phyloP scores from a whole-genome alignment of 305 asterid species.

The Ajuga reptans region DNA sequence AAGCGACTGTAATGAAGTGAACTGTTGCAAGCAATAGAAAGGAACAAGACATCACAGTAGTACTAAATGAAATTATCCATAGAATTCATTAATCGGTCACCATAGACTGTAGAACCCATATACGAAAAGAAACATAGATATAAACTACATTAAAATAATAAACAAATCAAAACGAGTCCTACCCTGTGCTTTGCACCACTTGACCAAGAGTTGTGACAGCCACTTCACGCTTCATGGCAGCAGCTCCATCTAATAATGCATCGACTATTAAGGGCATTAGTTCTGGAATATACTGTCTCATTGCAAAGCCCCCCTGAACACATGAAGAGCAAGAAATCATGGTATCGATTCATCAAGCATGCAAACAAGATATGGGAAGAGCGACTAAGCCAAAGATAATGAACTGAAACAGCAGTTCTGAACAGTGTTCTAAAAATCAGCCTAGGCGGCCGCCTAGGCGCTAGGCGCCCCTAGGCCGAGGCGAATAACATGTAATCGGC shows the following conservation, averaged over 20 bases:
- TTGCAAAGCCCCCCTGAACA: conserved; percentile 92
- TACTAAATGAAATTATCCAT: neutral
- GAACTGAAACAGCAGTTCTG: conserved; percentile 11
- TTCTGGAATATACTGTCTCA: conserved; percentile 91
- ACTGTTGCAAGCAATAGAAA: neutral
- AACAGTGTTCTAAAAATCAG: too few species aligned
- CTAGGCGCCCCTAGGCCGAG: too few species aligned
- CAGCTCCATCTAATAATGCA: conserved; percentile 89
- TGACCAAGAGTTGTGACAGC: conserved; percentile 98
- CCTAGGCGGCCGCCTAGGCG: too few species aligned
- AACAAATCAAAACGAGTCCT: conserved; percentile 28
- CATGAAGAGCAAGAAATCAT: conserved; percentile 17
- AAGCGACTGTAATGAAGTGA: neutral
- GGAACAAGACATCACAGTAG: neutral
- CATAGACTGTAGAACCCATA: conserved; percentile 6
- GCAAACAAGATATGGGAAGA: neutral
- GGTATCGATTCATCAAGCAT: conserved; percentile 11
- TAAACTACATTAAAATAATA: neutral
- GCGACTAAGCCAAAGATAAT: conserved; percentile 12
- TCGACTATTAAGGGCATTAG: conserved; percentile 93
- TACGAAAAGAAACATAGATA: neutral
- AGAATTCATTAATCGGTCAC: conserved; percentile 9
- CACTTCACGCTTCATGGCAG: conserved; percentile 93
- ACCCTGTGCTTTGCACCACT: conserved; percentile 99
- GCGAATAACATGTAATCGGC: too few species aligned